phyloP scores from a whole-genome alignment of 805 yeast genomes.

The Lachancea thermotolerans region DNA sequence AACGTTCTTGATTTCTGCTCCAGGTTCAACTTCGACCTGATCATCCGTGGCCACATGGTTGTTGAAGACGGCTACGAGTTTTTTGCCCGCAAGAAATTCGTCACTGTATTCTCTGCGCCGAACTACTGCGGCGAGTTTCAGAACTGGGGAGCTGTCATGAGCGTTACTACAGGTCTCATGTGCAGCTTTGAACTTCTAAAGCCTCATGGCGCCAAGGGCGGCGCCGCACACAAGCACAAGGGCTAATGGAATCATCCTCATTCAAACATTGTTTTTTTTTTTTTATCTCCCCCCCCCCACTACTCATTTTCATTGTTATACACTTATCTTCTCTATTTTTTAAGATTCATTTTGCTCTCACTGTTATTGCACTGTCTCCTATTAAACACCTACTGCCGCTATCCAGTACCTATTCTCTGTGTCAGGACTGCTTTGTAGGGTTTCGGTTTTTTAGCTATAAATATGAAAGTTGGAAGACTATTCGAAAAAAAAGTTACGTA shows the following conservation, averaged over 20 bases:
- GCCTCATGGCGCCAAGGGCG: constrained; percentile 35
- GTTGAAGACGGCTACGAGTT: constrained; percentile 86
- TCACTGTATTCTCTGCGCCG: constrained; percentile 76
- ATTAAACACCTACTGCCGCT: too few relatives aligned
- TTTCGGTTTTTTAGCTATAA: too few relatives aligned
- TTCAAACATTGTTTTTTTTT: background rate
- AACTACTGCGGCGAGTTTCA: constrained; percentile 79
- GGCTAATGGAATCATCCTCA: background rate
- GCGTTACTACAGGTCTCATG: constrained; percentile 58
- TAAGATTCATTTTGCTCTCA: too few relatives aligned
- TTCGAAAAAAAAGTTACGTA: too few relatives aligned
- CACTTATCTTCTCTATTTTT: too few relatives aligned
- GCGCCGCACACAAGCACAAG: constrained; percentile 2
- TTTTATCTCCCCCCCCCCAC: too few relatives aligned
- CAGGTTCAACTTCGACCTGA: constrained; percentile 62
- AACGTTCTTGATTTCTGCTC: constrained; percentile 62
- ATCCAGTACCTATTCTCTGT: too few relatives aligned
- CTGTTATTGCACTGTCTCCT: too few relatives aligned
- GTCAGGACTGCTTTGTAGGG: too few relatives aligned
- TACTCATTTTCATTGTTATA: background rate
- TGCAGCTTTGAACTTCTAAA: constrained; percentile 67
- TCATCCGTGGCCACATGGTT: constrained; percentile 83
- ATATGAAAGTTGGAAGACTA: too few relatives aligned
- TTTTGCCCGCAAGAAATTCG: constrained; percentile 64
- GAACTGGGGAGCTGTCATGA: constrained; percentile 76